Percentiles rank a stretch among this genome's conserved stretches.
phyloP scores from a whole-genome alignment of 148 eudicot species.

The Nepenthes gracilis region DNA sequence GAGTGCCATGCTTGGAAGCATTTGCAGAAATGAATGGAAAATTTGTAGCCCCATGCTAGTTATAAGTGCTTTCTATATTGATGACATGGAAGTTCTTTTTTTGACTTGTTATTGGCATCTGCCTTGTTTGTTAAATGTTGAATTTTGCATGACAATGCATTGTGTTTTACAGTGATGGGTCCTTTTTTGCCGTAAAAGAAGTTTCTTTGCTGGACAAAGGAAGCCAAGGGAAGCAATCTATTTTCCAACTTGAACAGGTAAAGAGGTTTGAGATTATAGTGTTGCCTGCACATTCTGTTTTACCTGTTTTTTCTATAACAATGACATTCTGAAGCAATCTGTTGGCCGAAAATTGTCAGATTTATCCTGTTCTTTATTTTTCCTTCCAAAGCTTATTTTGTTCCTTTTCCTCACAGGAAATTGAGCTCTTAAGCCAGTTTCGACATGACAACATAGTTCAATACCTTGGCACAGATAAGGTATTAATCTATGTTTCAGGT shows the following conservation, averaged over 20 bases:
- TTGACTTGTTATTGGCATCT: neutral
- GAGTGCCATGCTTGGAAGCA: too few relatives aligned
- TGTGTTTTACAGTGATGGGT: conserved; percentile 44
- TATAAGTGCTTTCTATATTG: too few relatives aligned
- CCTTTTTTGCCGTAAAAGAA: conserved; percentile 80
- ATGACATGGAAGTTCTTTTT: too few relatives aligned
- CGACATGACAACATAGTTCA: conserved; percentile 82
- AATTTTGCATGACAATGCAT: neutral
- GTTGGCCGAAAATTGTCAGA: neutral
- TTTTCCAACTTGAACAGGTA: conserved; percentile 79
- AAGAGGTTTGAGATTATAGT: neutral
- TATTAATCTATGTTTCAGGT: conserved; percentile 4
- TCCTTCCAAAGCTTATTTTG: neutral
- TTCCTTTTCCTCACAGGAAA: conserved; percentile 34
- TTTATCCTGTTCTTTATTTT: neutral
- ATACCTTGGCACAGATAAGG: conserved; percentile 59
- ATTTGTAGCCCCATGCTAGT: too few relatives aligned
- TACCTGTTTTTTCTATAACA: neutral
- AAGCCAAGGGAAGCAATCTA: conserved; percentile 38
- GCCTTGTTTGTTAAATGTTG: neutral
- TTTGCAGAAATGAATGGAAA: too few relatives aligned
- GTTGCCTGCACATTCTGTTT: neutral
- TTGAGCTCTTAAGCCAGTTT: conserved; percentile 67
- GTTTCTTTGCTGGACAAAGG: conserved; percentile 84
- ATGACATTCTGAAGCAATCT: neutral